Evolutionary conservation across 352 stramenopile species (phyloP).

Genomic region (Hyaloperonospora arabidopsidis): DNA sequence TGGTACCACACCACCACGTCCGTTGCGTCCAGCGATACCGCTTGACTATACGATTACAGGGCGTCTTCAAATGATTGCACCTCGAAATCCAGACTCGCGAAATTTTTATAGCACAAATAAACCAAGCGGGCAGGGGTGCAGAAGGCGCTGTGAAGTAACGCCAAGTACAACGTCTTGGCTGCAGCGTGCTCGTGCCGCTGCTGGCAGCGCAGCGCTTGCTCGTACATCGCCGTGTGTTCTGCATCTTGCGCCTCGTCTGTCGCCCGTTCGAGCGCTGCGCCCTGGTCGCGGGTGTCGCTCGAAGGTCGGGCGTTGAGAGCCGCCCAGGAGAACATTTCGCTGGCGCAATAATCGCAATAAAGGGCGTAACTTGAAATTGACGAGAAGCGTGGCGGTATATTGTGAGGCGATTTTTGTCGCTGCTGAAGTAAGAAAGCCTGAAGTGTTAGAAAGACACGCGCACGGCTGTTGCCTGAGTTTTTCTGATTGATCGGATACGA

Average conservation of each 20-base stretch:
- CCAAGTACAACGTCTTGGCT: conserved; percentile 36
- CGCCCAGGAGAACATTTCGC: conserved; percentile 51
- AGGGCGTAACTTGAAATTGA: too few relatives aligned
- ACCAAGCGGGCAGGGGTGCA: conserved; percentile 39
- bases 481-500: too few relatives aligned
- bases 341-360: neutral
- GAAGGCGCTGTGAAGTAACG: conserved; percentile 22
- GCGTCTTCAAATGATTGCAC: conserved; percentile 31
- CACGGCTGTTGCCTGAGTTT: too few relatives aligned
- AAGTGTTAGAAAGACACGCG: too few relatives aligned
- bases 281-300: conserved; percentile 15
- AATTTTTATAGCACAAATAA: conserved; percentile 69
- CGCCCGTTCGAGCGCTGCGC: conserved; percentile 20
- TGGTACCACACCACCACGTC: conserved; percentile 76
- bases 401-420: too few relatives aligned
- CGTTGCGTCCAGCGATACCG: conserved; percentile 49
- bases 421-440: too few relatives aligned
- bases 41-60: conserved; percentile 41
- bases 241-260: conserved; percentile 68
- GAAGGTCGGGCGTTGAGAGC: conserved; percentile 46
- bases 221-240: conserved; percentile 50
- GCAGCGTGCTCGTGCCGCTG: conserved; percentile 37
- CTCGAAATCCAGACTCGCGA: conserved; percentile 52
- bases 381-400: too few relatives aligned
- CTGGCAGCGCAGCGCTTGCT: conserved; percentile 56